phyloP scores from a whole-genome alignment of 257 asterid species.

The Solanum infundibuliforme region DNA sequence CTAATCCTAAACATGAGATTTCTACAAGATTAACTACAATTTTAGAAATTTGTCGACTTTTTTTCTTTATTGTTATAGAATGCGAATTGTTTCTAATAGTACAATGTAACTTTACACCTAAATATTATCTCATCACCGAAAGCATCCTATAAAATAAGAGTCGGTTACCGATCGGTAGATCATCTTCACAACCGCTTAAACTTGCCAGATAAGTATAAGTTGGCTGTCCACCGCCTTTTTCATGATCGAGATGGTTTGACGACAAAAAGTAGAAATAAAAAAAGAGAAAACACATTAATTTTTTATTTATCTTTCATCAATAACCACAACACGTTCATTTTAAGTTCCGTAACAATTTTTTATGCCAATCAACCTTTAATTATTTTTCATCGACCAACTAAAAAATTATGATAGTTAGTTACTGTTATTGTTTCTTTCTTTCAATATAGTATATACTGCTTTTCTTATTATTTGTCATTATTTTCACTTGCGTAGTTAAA shows the following conservation, averaged over 20 bases:
- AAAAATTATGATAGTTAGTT: not conserved
- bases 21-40: no score
- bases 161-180: no score
- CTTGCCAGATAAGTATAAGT: not conserved
- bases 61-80: no score
- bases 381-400: not conserved
- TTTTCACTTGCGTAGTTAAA: not conserved
- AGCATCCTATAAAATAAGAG: not conserved
- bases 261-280: not conserved
- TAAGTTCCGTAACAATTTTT: not conserved
- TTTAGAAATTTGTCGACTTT: not conserved
- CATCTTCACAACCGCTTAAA: not conserved
- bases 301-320: not conserved
- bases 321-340: not conserved
- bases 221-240: not conserved
- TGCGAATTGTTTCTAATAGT: not conserved
- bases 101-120: no score
- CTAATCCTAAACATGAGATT: no score
- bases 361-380: not conserved
- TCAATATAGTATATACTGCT: not conserved
- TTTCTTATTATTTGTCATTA: not conserved
- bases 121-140: not conserved
- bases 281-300: not conserved
- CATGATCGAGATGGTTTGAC: not conserved
- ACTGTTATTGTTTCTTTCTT: not conserved